phyloP scores from a whole-genome alignment of 2,329 filamentous ascomycete species.

The Clonostachys rosea region DNA sequence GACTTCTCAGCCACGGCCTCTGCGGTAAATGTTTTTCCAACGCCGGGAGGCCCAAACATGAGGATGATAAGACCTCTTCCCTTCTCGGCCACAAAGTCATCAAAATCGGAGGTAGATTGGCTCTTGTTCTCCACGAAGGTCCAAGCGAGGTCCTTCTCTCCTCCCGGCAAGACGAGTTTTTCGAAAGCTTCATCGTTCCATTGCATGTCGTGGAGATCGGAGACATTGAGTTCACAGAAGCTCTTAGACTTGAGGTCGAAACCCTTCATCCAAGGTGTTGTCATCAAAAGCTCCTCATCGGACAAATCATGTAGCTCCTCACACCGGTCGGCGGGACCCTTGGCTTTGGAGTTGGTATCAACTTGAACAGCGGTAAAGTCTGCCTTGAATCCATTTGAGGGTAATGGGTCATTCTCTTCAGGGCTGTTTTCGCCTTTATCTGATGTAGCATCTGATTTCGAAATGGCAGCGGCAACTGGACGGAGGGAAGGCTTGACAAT shows the following conservation, averaged over 20 bases:
- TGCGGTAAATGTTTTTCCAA: conserved; percentile 43
- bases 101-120: conserved; percentile 13
- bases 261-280: conserved; percentile 27
- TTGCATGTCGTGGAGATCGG: conserved; percentile 9
- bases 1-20: conserved; percentile 33
- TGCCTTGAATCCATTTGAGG: conserved; percentile 2
- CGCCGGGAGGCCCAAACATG: conserved; percentile 40
- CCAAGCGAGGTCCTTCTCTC: conserved; percentile 30
- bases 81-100: conserved; percentile 39
- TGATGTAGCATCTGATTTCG: not conserved
- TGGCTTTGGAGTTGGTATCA: conserved; percentile 4
- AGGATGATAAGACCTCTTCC: conserved; percentile 37
- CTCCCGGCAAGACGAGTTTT: conserved; percentile 25
- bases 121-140: conserved; percentile 29
- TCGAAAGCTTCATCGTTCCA: conserved; percentile 30
- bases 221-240: conserved; percentile 11
- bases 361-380: conserved; percentile 5
- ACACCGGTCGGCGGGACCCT: conserved; percentile 5
- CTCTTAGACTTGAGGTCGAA: conserved; percentile 28
- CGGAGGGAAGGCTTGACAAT: conserved; percentile 17
- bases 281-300: conserved; percentile 25
- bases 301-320: conserved; percentile 18
- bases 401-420: conserved; percentile 1
- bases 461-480: conserved; percentile 1
- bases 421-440: not conserved